These are phyloP conservation scores for Cystobasidium sp. DNA, from an alignment of 1,284 basidiomycete genomes.

Conservation along the genomic window DNA sequence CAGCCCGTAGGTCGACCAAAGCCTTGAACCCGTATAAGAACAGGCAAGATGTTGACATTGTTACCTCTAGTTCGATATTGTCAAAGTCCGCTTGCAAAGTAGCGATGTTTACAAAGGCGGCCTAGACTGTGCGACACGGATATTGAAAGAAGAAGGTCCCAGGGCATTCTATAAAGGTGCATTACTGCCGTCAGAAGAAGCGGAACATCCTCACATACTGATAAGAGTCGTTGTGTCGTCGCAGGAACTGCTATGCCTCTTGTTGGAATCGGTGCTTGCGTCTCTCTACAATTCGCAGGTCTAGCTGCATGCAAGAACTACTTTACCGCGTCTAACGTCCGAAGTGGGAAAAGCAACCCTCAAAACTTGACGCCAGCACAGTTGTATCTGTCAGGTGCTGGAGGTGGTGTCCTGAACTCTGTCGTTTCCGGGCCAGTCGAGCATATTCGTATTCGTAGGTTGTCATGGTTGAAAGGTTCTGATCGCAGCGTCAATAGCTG, in stretches of 20 bases:
- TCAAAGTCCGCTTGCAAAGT: slow-evolving; percentile 95
- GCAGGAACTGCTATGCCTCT: slow-evolving; percentile 88
- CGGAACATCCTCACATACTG: neutral
- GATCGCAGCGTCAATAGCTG: neutral
- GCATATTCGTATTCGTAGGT: slow-evolving; percentile 85
- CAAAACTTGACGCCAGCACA: slow-evolving; percentile 67
- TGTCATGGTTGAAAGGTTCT: slow-evolving; percentile 60
- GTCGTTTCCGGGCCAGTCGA: slow-evolving; percentile 94
- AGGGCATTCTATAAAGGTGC: slow-evolving; percentile 89
- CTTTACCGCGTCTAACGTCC: slow-evolving; percentile 65
- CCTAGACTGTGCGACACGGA: slow-evolving; percentile 82
- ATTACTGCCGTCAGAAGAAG: neutral
- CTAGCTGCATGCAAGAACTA: slow-evolving; percentile 87
- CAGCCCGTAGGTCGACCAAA: slow-evolving; percentile 35
- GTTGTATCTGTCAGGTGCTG: slow-evolving; percentile 75
- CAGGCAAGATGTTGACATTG: neutral
- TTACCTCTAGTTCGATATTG: slow-evolving; percentile 82
- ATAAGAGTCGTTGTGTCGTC: neutral
- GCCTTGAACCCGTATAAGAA: neutral
- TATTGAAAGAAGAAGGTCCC: slow-evolving; percentile 88
- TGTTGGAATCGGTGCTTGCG: slow-evolving; percentile 90
- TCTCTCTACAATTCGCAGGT: slow-evolving; percentile 94
- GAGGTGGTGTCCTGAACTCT: slow-evolving; percentile 87
- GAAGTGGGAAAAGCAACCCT: slow-evolving; percentile 67
- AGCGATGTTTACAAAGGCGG: slow-evolving; percentile 86